A percentile compares a stretch with the other conserved stretches of the same genome.
Evolutionary conservation across 2,329 filamentous ascomycete genomes (phyloP).

Genomic region (Setomelanomma holmii): DNA sequence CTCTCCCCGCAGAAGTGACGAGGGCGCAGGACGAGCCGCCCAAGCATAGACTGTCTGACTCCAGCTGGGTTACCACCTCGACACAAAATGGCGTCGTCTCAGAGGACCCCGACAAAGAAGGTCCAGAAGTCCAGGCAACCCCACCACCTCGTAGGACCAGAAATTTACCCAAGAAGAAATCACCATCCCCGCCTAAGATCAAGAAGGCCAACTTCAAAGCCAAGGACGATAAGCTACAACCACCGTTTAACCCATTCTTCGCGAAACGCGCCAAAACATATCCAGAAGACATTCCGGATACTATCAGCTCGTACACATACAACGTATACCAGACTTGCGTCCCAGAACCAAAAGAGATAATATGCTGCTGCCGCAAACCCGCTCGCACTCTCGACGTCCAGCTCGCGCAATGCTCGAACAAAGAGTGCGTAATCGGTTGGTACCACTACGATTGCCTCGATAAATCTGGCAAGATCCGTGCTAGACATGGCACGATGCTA

Average conservation of each 20-base stretch:
- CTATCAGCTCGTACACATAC: conserved; percentile 6
- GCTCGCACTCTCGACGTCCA: conserved; percentile 6
- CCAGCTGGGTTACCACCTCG: neutral
- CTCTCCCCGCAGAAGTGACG: neutral
- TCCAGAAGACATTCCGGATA: neutral
- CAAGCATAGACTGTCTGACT: neutral
- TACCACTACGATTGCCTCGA: conserved; percentile 32
- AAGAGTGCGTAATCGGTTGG: conserved; percentile 20
- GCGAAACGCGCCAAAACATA: conserved; percentile 3
- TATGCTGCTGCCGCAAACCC: conserved; percentile 28
- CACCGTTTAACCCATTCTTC: conserved; percentile 5
- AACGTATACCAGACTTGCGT: conserved; percentile 1
- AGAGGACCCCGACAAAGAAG: no score
- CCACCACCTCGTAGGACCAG: neutral
- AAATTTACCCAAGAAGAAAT: neutral
- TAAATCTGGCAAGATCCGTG: conserved; percentile 17
- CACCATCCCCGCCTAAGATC: neutral
- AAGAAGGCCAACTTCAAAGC: neutral
- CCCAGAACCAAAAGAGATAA: conserved; percentile 10
- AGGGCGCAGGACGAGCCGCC: neutral
- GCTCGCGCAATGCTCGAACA: conserved; percentile 26
- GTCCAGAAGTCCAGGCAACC: neutral
- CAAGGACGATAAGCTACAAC: neutral
- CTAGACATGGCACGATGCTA: conserved; percentile 9
- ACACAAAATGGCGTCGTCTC: no score